Base-by-base conservation (phyloP, 441 rosid species). In the Erysimum cheiri region DNA sequence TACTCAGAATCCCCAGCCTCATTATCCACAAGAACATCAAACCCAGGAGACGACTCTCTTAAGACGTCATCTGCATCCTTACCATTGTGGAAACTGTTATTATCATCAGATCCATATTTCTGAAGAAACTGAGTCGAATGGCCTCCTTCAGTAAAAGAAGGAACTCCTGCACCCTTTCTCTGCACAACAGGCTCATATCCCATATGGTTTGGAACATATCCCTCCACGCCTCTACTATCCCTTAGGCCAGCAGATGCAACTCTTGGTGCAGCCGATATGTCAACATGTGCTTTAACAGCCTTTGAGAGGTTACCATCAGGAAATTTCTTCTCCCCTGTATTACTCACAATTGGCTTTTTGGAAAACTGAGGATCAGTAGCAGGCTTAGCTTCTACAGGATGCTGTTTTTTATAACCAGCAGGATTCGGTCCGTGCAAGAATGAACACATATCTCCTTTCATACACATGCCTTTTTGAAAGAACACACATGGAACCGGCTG, bases 11-110 rank as follows among this genome's bases (percentile, higher is more conserved):
- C 91, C 68, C 87, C 58, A 14, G 78, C 75, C 76, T 93, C 97
- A 74, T 88, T 88, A 63, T 89, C 96, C 76, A 93, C 98, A 66
- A 93, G 92, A 75, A 93, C 98, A 84, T 93, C 93, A 85, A 93
- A 91, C 56, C 98, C 98, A 75, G 98, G 98, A 78, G 98, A 91
- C 8, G 96, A 88, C 75, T 93, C 97, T 82, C 88, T 86, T 67
- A 87, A 54, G 57, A 76, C 71, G 17, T 93, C 97, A 62, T 91
- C 93, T 33, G 77, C 37, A 19, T 91, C 97, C 87, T 84, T 93
- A 39, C 80, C 87, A 60, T 78, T 83, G 71, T 82, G 90, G 67
- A 82, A 77, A 24, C 57, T 77, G 67, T 62, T 74, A 59, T 57
- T 85, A 64, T 84, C 89, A 53, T 87, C 88, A n/a, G 72, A 74